Base-by-base conservation (phyloP, 2,329 filamentous ascomycete species). In the Aureobasidium uvarum region DNA sequence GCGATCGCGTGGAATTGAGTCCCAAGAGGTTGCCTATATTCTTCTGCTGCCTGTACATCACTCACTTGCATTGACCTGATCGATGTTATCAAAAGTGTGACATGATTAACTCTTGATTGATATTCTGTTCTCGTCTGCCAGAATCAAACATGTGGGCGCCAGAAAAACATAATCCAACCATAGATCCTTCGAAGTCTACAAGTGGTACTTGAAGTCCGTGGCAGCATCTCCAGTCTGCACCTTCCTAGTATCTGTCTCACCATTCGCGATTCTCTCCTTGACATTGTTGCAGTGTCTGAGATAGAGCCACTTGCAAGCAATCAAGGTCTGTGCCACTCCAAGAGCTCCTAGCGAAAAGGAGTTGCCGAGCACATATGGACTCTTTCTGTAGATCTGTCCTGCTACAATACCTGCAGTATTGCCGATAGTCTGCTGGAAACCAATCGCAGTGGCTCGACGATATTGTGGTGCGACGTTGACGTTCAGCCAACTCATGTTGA, bases 321-420 rank as follows among this genome's bases (percentile, higher is more conserved):
- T 62, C 38, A 66, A 28, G 3, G 63, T 39, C 18, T 66, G 65
- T 38, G 65, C 56, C 10, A 66, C 39, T 13, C 38, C 59, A 16
- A 66, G 50, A 8, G 65, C 65, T 38, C 65, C 65, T 2, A 66
- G 43, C 14, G 65, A 66, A 38, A 66, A 66, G 1, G 58, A 20
- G 43, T 66, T 66, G 14, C 65, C 65, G 20, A 66, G 65, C 14
- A 66, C 48, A 66, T 70, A 71, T 3, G 65, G 74, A 64, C 62
- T 70, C 65, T 25, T 70, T 16, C 54, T 71, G 64, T 78, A 83
- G 0, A 83, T 76, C 66, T 83, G 81, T 0, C 80, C 80, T 0
- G 80, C 78, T 0, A 81, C 79, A 10, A 83, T 78, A 13, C 81
- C 81, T 0, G 80, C 80, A 1, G 76, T 78, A 38, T 83, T 83